A percentile compares a stretch with the other conserved stretches of the same genome.
phyloP scores from a whole-genome alignment of 192 early-diverging fungal species.

The Globomyces pollinis-pini region DNA sequence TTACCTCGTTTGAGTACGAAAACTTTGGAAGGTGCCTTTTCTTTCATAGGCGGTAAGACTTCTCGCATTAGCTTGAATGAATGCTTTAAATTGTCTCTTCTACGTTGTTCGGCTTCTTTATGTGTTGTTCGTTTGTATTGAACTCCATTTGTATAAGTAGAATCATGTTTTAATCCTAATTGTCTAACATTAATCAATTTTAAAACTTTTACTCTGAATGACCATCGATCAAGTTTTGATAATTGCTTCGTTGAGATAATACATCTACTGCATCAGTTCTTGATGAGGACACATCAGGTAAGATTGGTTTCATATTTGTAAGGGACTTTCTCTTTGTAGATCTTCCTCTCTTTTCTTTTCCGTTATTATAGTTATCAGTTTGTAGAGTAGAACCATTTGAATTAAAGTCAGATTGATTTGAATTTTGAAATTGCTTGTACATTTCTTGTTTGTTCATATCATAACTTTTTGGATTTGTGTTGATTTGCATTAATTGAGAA shows the following conservation, averaged over 20 bases:
- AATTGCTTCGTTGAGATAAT: slow-evolving; percentile 66
- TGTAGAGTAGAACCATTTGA: too few relatives aligned
- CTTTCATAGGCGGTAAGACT: slow-evolving; percentile 63
- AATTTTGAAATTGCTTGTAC: too few relatives aligned
- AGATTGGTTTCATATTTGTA: background rate
- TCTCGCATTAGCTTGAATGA: slow-evolving; percentile 75
- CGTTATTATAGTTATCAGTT: too few relatives aligned
- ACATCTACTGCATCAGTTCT: slow-evolving; percentile 19
- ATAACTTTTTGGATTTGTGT: background rate
- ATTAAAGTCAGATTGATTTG: too few relatives aligned
- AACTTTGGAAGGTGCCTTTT: slow-evolving; percentile 84
- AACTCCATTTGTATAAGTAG: slow-evolving; percentile 68
- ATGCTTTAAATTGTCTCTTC: slow-evolving; percentile 84
- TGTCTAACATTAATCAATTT: slow-evolving; percentile 29
- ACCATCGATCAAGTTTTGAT: slow-evolving; percentile 82
- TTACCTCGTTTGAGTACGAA: slow-evolving; percentile 61
- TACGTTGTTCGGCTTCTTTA: slow-evolving; percentile 94
- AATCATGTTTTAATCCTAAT: slow-evolving; percentile 65
- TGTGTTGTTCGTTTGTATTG: slow-evolving; percentile 82
- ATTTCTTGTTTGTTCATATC: too few relatives aligned
- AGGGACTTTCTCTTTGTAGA: background rate
- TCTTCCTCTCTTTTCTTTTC: background rate
- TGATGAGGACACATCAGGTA: background rate
- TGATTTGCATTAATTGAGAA: slow-evolving; percentile 8
- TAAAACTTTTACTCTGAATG: slow-evolving; percentile 79